Conservation (phyloP, 2,329 filamentous ascomycete species). For the Torrubiella hemipterigena region DNA sequence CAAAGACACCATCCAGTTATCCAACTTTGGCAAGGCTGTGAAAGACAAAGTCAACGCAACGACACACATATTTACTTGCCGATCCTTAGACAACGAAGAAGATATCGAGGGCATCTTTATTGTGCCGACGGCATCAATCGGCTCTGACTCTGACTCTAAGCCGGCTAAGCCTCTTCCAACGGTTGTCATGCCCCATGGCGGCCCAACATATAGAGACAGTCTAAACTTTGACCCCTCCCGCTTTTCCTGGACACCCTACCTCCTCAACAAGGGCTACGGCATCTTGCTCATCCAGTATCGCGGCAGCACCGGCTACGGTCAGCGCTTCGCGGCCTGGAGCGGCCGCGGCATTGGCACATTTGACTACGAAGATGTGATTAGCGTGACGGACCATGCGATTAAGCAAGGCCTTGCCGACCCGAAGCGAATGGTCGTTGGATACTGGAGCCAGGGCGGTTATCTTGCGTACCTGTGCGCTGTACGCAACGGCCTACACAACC, state of each 20-base stretch:
- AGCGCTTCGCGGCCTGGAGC: constrained; percentile 18
- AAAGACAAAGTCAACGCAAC: not conserved
- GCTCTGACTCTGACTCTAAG: not conserved
- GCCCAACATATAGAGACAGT: constrained; percentile 17
- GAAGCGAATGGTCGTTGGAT: constrained; percentile 19
- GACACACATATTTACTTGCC: not conserved
- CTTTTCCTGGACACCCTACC: constrained; percentile 16
- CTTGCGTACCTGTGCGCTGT: constrained; percentile 22
- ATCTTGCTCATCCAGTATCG: constrained; percentile 26
- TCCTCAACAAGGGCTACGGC: constrained; percentile 22
- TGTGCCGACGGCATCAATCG: not conserved
- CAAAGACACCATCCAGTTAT: not conserved
- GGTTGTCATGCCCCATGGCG: constrained; percentile 22
- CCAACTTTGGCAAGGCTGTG: not conserved
- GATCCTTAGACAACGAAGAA: not conserved
- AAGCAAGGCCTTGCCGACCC: constrained; percentile 17
- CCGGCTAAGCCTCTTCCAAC: constrained; percentile 18
- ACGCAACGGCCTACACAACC: constrained; percentile 18
- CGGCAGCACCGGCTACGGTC: constrained; percentile 19
- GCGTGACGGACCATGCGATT: constrained; percentile 20
- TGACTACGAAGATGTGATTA: constrained; percentile 24
- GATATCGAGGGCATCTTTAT: not conserved
- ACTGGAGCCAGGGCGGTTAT: constrained; percentile 25
- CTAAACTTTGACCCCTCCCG: constrained; percentile 14
- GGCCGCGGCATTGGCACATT: constrained; percentile 16